Evolutionary conservation across 2,329 filamentous ascomycete genomes (phyloP).

Genomic region (Neurospora sp.): DNA sequence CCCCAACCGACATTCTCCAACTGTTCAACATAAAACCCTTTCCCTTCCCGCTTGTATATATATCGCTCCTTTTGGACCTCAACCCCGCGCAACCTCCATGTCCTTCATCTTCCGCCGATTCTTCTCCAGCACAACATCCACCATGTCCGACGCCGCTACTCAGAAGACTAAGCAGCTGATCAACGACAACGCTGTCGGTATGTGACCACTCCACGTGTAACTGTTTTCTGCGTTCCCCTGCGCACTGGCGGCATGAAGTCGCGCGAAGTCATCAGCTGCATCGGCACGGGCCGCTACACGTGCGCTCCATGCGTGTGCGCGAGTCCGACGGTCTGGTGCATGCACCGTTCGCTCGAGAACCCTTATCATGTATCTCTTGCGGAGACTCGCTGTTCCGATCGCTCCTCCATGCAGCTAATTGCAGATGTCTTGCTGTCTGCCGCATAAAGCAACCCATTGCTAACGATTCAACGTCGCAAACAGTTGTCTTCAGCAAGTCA

Average conservation of each 20-base stretch:
- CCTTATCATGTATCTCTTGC: not conserved
- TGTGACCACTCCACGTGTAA: conserved; percentile 22
- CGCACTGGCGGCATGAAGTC: not conserved
- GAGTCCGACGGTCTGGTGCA: not conserved
- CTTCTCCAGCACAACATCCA: conserved; percentile 56
- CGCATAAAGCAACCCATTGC: not conserved
- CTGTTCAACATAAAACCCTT: conserved; percentile 3
- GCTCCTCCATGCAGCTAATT: not conserved
- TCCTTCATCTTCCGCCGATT: conserved; percentile 59
- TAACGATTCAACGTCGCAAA: not conserved
- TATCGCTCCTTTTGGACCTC: conserved; percentile 12
- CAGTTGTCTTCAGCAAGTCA: conserved; percentile 92
- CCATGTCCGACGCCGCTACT: conserved; percentile 68
- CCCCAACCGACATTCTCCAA: not conserved
- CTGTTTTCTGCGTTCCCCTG: not conserved
- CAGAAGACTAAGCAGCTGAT: conserved; percentile 79
- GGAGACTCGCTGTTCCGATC: not conserved
- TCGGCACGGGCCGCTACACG: not conserved
- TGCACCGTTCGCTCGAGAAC: not conserved
- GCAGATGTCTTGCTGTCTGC: not conserved
- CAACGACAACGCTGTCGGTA: conserved; percentile 77
- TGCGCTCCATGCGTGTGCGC: not conserved
- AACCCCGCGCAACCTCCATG: conserved; percentile 26
- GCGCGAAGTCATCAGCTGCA: not conserved
- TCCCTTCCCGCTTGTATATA: conserved; percentile 10